Base-by-base conservation (phyloP, 768 basidiomycete genomes). In the Trametes villosa region DNA sequence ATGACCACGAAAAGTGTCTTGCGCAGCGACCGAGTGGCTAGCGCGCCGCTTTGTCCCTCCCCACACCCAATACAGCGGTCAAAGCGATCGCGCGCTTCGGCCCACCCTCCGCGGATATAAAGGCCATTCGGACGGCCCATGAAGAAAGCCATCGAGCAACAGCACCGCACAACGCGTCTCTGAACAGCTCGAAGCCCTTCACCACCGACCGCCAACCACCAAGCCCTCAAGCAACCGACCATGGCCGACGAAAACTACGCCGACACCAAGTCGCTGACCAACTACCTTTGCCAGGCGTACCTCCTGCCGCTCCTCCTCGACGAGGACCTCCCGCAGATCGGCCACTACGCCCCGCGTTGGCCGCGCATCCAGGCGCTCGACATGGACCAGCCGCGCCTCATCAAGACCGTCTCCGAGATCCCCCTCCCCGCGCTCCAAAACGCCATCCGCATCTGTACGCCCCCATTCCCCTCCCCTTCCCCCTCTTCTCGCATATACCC, bases 271-370 rank as follows among this genome's bases (percentile, higher is more conserved):
- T 44, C 56, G 36, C 55, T 62, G 40, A 45, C 49, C 9, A 46
- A 34, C 44, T 62, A 62, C 22, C 49, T 56, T 5, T 27, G 36
- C 15, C 61, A 62, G 24, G 61, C 61, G 5, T 62, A 62, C 55
- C 61, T 62, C 51, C 42, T 50, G 34, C 50, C 55, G 18, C 50
- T 62, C 30, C 42, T 53, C 38, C 3, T 57, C 27, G 49, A 47
- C 22, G 44, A 30, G 8, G 24, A 41, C 8, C 40, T 51, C 13
- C 60, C 48, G 11, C 42, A 31, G 5, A 44, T 41, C 6, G 26
- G 26, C 4, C 41, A 45, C 13, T 26, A 17, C 34, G 60, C 60
- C 2, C 44, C 27, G 22, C 20, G 26, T 13, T 57, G 54, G 56
- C 53, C 55, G 24, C 44, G 15, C n/a, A 62, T 62, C 36, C 36